Evolutionary conservation across 106 monocot genomes (phyloP), one percentile per base, ranked within the genome.

Genomic region (Allium cepa): DNA sequence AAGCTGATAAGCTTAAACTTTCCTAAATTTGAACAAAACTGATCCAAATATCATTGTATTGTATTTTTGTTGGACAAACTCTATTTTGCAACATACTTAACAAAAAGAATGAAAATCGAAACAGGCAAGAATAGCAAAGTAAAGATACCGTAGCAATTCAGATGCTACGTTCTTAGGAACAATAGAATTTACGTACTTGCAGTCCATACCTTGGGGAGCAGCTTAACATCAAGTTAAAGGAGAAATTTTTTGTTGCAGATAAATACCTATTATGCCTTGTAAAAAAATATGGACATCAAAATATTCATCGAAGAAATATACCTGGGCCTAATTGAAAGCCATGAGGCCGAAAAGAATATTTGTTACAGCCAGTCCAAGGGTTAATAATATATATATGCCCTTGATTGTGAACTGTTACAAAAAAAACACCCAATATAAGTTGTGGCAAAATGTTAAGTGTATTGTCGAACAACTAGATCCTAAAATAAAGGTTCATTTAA

Each of bases 241-340:
- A n/a, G n/a, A n/a, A n/a, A n/a, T n/a, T n/a, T n/a, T n/a, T n/a
- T n/a, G n/a, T n/a, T n/a, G n/a, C n/a, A n/a, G n/a, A n/a, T n/a
- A n/a, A n/a, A n/a, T n/a, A n/a, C n/a, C n/a, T n/a, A 59, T 58
- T 17, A 59, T 13, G 16, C 36, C 17, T 49, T n/a, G 49, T 9
- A 9, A 67, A 66, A 28, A 67, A 62, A 6, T 8, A 66, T 63
- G 13, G 1, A 3, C 49, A 9, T 53, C 17, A 13, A 64, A 53
- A 72, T 53, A 3, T 87, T 87, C 67, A 97, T 86, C 51, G 88
- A 78, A 72, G 82, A 84, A 62, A 92, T 82, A 69, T 73, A 53
- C 77, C 84, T 92, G 60, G 97, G 97, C 27, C 80, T 81, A 72
- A 97, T 97, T 15, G 97, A 97, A 17, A 97, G 22, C 97, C 92